A percentile compares a stretch with the other conserved stretches of the same genome.
Conservation (phyloP, 176 grass and related monocot species). For the Aegilops longissima region DNA sequence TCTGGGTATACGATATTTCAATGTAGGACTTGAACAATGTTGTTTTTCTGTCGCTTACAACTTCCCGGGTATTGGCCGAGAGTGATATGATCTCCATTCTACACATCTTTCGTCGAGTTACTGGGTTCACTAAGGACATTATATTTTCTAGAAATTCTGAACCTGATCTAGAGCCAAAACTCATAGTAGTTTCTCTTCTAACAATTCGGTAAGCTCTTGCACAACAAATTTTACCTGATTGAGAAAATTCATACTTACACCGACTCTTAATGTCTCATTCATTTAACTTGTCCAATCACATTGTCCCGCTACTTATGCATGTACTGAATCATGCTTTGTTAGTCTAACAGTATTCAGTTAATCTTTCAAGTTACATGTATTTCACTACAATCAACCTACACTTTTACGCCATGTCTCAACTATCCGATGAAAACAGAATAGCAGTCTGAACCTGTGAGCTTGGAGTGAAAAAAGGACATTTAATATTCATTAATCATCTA, state of each 20-base stretch:
- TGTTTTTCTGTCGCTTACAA: slow-evolving; percentile 67
- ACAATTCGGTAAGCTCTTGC: slow-evolving; percentile 66
- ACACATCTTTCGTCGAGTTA: slow-evolving; percentile 62
- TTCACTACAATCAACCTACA: neutral
- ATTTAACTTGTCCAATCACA: neutral
- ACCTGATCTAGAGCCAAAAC: slow-evolving; percentile 78
- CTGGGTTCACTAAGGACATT: slow-evolving; percentile 66
- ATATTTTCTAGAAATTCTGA: slow-evolving; percentile 78
- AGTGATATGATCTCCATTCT: slow-evolving; percentile 63
- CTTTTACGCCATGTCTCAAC: neutral
- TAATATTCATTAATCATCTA: neutral
- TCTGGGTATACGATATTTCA: slow-evolving; percentile 9
- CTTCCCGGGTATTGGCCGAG: slow-evolving; percentile 64
- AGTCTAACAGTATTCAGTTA: neutral
- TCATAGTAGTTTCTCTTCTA: slow-evolving; percentile 73
- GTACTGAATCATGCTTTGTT: neutral
- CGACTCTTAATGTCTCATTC: neutral
- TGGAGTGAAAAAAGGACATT: neutral
- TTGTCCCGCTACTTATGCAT: neutral
- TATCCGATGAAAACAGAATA: slow-evolving; percentile 8
- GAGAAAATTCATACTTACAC: slow-evolving; percentile 12
- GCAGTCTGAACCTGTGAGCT: slow-evolving; percentile 15
- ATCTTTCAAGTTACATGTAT: neutral
- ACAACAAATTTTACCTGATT: neutral
- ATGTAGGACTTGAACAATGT: slow-evolving; percentile 74